Base-by-base conservation (phyloP, 2,329 filamentous ascomycete genomes). In the Ophiocordyceps camponoti-rufipedis region DNA sequence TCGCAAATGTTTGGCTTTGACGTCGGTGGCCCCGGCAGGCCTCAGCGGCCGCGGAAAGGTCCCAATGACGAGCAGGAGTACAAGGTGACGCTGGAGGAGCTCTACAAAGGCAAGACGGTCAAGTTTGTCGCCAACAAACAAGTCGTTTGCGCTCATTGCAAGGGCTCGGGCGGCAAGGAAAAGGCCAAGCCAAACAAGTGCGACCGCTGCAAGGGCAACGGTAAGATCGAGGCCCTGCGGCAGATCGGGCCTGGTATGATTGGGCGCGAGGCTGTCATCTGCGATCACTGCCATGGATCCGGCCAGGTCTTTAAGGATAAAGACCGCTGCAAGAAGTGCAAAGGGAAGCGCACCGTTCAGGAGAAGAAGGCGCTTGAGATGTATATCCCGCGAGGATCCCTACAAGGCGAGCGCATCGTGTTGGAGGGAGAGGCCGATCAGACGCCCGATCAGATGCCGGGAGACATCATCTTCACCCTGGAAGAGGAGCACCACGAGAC, bases 271-370 rank as follows among this genome's bases (percentile, higher is more conserved):
- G 78, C 80, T 7, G 78, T 88, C 35, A 64, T 80, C 33, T 98
- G 91, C 63, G 80, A 82, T 55, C 80, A 82, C 56, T 98, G 91
- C 65, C 73, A 80, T 48, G 89, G 88, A 32, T 75, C 79, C n/a
- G 91, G 91, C 6, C 79, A 80, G 57, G 79, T 88, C 57, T 94
- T 80, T 68, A 89, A 89, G 63, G 86, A 94, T 58, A 96, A 96
- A 70, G 91, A 98, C 58, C 85, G 86, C 59, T 98, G 91, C 72
- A 94, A 94, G 72, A 95, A 91, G 70, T 98, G 91, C 77, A 96
- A 96, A 67, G 91, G 91, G 57, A 85, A 84, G 62, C 77, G 85
- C 50, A 87, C 85, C 13, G 78, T 79, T 41, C 82, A 87, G 56
- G 84, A 91, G 64, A 91, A 85, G 64, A 98, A 96, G 68, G 84